Evolutionary conservation across 148 eudicot genomes (phyloP).

Genomic region (Rheum nobile): DNA sequence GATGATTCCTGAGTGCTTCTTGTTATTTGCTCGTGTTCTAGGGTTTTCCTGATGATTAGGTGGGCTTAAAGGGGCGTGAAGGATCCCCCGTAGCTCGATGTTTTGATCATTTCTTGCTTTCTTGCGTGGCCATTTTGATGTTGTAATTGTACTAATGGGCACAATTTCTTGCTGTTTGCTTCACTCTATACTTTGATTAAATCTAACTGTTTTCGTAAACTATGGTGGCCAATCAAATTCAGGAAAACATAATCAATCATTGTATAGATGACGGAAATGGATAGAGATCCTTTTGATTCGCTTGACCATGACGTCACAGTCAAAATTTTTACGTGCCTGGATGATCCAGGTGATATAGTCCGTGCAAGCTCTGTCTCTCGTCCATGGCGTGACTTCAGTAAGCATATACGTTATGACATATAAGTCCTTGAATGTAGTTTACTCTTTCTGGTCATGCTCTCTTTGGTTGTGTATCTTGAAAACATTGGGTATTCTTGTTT

Average conservation of each 20-base stretch:
- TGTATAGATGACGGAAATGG: constrained; percentile 13
- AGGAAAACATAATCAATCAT: not conserved
- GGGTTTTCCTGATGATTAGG: not conserved
- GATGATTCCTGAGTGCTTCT: not conserved
- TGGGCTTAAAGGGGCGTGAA: not conserved
- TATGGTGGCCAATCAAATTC: not conserved
- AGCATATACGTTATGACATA: constrained; percentile 13
- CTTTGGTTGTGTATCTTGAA: constrained; percentile 1
- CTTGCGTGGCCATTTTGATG: not conserved
- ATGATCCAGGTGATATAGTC: constrained; percentile 63
- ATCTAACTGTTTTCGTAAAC: not conserved
- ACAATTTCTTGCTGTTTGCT: not conserved
- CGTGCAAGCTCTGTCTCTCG: constrained; percentile 53
- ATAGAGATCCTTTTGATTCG: constrained; percentile 33
- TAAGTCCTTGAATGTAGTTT: not conserved
- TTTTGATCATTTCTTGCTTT: not conserved
- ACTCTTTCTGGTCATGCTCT: not conserved
- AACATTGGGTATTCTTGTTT: not conserved
- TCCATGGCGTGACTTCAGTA: constrained; percentile 56
- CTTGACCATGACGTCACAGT: constrained; percentile 43
- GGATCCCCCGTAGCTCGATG: not conserved
- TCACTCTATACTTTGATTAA: not conserved
- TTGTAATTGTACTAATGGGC: not conserved
- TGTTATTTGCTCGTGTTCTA: not conserved
- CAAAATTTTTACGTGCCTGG: constrained; percentile 37